Evolutionary conservation across 352 stramenopile species (phyloP), one percentile per base, ranked within the genome.

Genomic region (Phytopythium delawarense): DNA sequence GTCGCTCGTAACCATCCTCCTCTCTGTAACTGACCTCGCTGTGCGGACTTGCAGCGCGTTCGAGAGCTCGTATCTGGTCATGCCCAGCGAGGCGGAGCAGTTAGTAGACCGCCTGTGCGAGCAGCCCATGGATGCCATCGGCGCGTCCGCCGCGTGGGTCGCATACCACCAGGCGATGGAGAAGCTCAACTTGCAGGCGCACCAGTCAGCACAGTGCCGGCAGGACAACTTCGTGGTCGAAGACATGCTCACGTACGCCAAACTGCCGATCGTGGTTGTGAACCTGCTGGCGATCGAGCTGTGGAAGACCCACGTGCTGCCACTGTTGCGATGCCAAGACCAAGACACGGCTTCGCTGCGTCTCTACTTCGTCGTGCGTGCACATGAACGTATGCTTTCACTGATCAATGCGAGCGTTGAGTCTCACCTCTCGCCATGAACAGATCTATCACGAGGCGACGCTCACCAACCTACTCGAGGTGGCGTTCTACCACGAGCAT

Each of bases 221-320:
- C 76, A 91, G 48, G 94, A 98, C 69, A 96, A 98, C 70, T 98
- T 97, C 67, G 89, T 98, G 39, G 71, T 98, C 53, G 94, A 98
- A 65, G 80, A 71, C 35, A 59, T 98, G 49, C 66, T 98, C 56
- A 98, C 95, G 37, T 97, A 96, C 65, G 73, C 93, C 57, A 98
- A 98, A 67, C 76, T 98, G 32, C 75, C 77, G 13, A 78, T 81
- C 2, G n/a, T 98, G 32, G 68, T 98, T 37, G 70, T 82, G 50
- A 96, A 98, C 57, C 65, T 98, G 44, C 56, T 98, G 45, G 78
- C 84, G 23, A 71, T 92, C 44, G 94, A 98, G 68, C 74, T 93
- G 37, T 98, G 94, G 94, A 97, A 96, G 58, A 64, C 84, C 13
- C 68, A 87, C 11, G 76, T 97, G 2, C 74, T 94, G 28, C 88